phyloP scores from a whole-genome alignment of 1,139 yeast species.

The Pichia norvegensis region DNA sequence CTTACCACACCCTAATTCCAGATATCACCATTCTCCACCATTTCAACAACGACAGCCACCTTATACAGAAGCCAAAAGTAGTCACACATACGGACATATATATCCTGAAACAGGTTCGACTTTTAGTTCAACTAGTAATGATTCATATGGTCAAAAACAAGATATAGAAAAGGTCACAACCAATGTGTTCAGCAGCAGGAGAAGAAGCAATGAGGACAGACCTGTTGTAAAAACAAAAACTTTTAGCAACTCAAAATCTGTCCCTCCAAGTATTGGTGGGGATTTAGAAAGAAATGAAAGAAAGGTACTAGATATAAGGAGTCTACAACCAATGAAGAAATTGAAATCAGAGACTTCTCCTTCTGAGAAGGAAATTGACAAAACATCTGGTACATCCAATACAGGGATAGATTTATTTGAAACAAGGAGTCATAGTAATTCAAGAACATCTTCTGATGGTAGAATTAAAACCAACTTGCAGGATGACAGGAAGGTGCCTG shows the following conservation, averaged over 20 bases:
- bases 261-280: not conserved
- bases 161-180: not conserved
- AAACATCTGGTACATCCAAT: not conserved
- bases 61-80: not conserved
- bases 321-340: constrained; percentile 12
- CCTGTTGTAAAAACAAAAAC: not conserved
- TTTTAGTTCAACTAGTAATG: not conserved
- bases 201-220: constrained; percentile 2
- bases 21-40: constrained; percentile 1
- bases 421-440: not conserved
- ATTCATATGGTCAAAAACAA: not conserved
- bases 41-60: not conserved
- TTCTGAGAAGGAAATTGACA: not conserved
- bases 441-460: not conserved
- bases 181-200: constrained; percentile 9
- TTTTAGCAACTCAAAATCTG: not conserved
- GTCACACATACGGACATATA: not conserved
- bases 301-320: constrained; percentile 9
- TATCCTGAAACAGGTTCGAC: not conserved
- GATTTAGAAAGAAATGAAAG: not conserved
- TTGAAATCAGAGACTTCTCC: not conserved
- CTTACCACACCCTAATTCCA: constrained; percentile 1
- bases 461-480: not conserved
- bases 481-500: too few species aligned
- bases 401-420: not conserved